phyloP scores from a whole-genome alignment of 192 early-diverging fungal species.

The Coemansia sp. region DNA sequence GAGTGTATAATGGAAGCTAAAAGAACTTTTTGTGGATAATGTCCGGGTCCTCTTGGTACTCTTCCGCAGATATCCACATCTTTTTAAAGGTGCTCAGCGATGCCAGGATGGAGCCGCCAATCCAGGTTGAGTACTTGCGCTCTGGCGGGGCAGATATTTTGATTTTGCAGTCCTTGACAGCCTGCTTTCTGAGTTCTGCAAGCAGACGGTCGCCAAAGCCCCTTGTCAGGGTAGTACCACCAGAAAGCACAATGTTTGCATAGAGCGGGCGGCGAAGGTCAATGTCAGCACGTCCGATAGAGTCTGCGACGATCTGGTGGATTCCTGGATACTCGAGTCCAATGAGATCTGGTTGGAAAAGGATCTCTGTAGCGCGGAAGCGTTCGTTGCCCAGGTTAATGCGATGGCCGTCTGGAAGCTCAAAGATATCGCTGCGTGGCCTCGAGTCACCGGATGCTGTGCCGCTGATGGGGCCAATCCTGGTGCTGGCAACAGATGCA shows the following conservation, averaged over 20 bases:
- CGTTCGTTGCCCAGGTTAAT: constrained; percentile 82
- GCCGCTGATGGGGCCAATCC: constrained; percentile 61
- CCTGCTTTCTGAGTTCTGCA: constrained; percentile 85
- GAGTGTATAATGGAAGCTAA: constrained; percentile 21
- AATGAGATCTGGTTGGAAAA: constrained; percentile 94
- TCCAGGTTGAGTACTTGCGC: constrained; percentile 98
- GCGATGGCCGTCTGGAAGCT: constrained; percentile 46
- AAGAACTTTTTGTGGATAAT: constrained; percentile 83
- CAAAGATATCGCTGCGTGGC: constrained; percentile 43
- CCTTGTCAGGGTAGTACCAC: constrained; percentile 90
- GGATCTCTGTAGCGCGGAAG: constrained; percentile 93
- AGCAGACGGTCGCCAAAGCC: constrained; percentile 95
- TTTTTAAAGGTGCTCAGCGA: constrained; percentile 98
- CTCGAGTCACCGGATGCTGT: constrained; percentile 69
- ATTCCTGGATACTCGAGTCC: constrained; percentile 92
- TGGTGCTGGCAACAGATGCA: constrained; percentile 69
- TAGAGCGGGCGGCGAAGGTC: constrained; percentile 90
- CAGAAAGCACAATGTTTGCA: constrained; percentile 92
- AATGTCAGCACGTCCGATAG: constrained; percentile 92
- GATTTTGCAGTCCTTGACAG: constrained; percentile 94
- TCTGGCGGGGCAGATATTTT: constrained; percentile 97
- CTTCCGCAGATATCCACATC: constrained; percentile 99
- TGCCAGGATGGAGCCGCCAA: constrained; percentile 94
- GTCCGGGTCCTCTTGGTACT: constrained; percentile 96
- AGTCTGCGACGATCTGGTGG: constrained; percentile 91